Base-by-base conservation (phyloP, 768 basidiomycete genomes). In the Podaxis sp. region DNA sequence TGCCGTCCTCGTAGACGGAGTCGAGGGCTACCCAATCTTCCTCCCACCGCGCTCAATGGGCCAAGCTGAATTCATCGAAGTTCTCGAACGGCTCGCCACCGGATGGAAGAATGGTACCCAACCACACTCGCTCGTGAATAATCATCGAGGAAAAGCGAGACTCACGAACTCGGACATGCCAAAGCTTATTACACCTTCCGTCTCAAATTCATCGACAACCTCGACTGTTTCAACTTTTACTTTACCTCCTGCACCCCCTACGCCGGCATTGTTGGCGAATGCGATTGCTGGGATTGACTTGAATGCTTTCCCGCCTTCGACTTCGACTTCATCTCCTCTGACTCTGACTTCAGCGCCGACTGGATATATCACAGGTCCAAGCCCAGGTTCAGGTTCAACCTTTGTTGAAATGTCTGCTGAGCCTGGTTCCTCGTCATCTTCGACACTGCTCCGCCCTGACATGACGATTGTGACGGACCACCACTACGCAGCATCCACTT, bases 21-120 rank as follows among this genome's bases (percentile, higher is more conserved):
- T 95, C 44, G 94, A 95, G 71, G 93, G 93, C 0, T 94, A 92
- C 73, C 94, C 94, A 7, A 82, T 96, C 52, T 96, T 96, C 74
- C 77, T 93, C 0, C 91, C 92, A 8, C 91, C 94, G 13, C 80
- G 94, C 36, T 93, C 91, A 12, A 92, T 95, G 89, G 87, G 89
- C 0, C 94, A 96, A 69, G 92, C 92, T 10, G 93, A 95, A 75
- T 95, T 94, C 67, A 78, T 93, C 62, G 94, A 96, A 73, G 80
- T 92, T 7, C 78, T 95, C 61, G 93, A 95, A 68, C 84, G 94
- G 10, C 84, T 96, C 48, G 87, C 90, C 0, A 75, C 81, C 8
- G 88, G 91, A 0, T 96, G 94, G 94, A 81, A 74, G 62, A 78
- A 78, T 22, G 92, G 91, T 6, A 72, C 82, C 12, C 82, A 84